Base-by-base conservation (phyloP, 345 rosid species). In the Sisymbrium altissimum region DNA sequence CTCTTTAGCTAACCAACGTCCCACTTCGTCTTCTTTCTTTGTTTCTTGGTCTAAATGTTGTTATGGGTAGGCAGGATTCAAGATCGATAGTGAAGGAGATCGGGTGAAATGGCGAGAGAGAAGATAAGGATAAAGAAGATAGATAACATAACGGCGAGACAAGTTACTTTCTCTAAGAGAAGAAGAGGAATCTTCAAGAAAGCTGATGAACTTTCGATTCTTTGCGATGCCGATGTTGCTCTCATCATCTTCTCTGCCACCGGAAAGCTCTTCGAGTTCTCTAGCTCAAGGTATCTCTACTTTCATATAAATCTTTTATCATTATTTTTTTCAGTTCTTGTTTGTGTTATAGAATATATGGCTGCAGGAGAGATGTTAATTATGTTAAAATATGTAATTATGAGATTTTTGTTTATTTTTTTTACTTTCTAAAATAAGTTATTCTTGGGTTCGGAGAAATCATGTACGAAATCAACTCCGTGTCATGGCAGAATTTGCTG, bases 171-270 rank as follows among this genome's bases (percentile, higher is more conserved):
- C 71, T 86, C 89, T 3, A 88, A 88, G 81, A 78, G 93, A 73
- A 71, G 88, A 66, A 79, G 85, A 56, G 93, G 93, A 76, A 79
- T 88, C 58, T 86, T 86, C 68, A 88, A 88, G 80, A 88, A 84
- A 80, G 93, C 93, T 0, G 82, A 84, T 76, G 93, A 86, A 81
- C 87, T 86, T 53, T 81, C 93, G 7, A 74, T 86, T 74, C 88
- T 88, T 33, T 88, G 93, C 46, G 93, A 88, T 73, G 90, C 90
- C 0, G 90, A 88, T 52, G 86, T 88, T 70, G 93, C 83, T 74
- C 83, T 84, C 64, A 69, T 88, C 71, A 64, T 88, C 79, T 88
- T 88, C 85, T 86, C 93, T 3, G 64, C 90, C 36, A 81, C 88
- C 4, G 93, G 93, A 25, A 88, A 86, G 79, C 86, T 86, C 75